Conservation (phyloP, 805 yeast genomes). For the Cyberlindnera saturnus region DNA sequence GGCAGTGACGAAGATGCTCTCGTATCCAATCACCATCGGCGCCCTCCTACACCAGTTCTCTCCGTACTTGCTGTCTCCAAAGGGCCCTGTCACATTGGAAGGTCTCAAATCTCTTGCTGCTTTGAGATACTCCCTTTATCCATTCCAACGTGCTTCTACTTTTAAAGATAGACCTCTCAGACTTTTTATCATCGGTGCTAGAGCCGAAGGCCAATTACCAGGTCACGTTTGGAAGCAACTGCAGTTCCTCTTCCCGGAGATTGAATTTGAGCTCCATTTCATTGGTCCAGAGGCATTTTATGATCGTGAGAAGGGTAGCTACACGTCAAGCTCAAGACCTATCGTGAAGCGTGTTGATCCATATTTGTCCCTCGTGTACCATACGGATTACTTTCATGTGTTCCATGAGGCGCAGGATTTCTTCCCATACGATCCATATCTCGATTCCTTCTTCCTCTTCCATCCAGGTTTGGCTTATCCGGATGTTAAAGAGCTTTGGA, state of each 20-base stretch:
- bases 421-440: conserved; percentile 96
- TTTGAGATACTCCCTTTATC: conserved; percentile 81
- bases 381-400: conserved; percentile 88
- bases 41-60: conserved; percentile 77
- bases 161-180: conserved; percentile 85
- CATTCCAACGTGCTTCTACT: conserved; percentile 47
- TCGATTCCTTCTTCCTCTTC: conserved; percentile 88
- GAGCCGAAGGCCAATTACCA: conserved; percentile 91
- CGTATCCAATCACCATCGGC: conserved; percentile 88
- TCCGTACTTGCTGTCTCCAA: conserved; percentile 75
- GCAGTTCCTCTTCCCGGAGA: conserved; percentile 76
- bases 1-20: conserved; percentile 88
- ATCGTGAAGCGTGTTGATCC: conserved; percentile 68
- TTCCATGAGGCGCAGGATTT: conserved; percentile 89
- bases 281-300: conserved; percentile 89
- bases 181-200: conserved; percentile 82
- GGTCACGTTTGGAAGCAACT: conserved; percentile 95
- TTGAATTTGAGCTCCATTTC: conserved; percentile 80
- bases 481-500: conserved; percentile 76
- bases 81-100: conserved; percentile 84
- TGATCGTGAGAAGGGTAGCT: conserved; percentile 63
- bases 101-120: conserved; percentile 94
- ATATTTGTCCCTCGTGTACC: conserved; percentile 67
- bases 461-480: conserved; percentile 92
- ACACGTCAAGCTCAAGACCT: conserved; percentile 56